Evolutionary conservation across 108 stramenopile genomes (phyloP), one percentile per base, ranked within the genome.

Genomic region (Skeletonema grethae): DNA sequence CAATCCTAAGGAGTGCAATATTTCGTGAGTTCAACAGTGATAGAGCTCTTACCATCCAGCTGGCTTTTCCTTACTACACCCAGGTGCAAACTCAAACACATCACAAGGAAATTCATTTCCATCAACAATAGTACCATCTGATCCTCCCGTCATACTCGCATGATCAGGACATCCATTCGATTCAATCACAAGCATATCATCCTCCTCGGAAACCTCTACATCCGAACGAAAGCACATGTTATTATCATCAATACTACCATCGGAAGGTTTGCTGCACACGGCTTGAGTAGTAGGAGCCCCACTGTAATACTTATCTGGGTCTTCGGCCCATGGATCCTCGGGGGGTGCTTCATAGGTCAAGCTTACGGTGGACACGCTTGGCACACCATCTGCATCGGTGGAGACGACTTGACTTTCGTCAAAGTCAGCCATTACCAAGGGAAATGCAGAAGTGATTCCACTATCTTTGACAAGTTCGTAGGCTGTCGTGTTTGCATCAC

Each of bases 221-320:
- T 72, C 70, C 16, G 70, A 72, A 22, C 70, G 70, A 31, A 48
- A 72, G 62, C 70, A 72, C 63, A 72, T 31, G 16, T 72, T 72
- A 38, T 72, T 72, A 5, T 8, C 34, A 11, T 39, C 63, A 13
- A 63, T 16, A 29, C 18, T 59, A 13, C 34, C 59, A 30, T 60
- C 59, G 12, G 59, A 60, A 0, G 59, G 34, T 34, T 30, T 34
- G 34, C 5, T 20, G 29, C 59, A 60, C 5, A 60, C 59, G 7
- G 58, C 35, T 34, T 60, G 59, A 34, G 59, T 60, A 34, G 59
- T 60, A 5, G 59, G 0, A 5, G 29, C 59, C 0, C 59, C 59
- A 24, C 34, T 35, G 59, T 60, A 60, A 48, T 48, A 48, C 46
- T 48, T 48, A 16, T 48, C 46, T 18, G 46, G 46, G 16, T 48